These are phyloP conservation scores for Aspergillus ochraceoroseus DNA, from an alignment of 2,329 filamentous ascomycete species.

Conservation along the genomic window DNA sequence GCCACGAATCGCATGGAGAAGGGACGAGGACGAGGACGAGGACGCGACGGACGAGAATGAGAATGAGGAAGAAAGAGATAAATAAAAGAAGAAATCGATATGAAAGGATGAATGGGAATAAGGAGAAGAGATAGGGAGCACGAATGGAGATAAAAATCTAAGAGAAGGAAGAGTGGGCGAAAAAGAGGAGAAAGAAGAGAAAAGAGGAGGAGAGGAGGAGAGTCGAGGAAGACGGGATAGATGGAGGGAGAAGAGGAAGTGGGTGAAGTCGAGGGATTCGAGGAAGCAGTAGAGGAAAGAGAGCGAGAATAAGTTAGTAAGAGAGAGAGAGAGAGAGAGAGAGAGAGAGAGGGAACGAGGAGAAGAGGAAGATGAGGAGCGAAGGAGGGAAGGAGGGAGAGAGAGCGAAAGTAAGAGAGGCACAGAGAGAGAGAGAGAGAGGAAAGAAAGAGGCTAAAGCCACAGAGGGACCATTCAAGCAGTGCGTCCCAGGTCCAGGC, in stretches of 20 bases:
- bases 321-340: not conserved
- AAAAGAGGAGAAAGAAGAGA: constrained; percentile 1
- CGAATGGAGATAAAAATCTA: constrained; percentile 5
- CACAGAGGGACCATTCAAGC: constrained; percentile 14
- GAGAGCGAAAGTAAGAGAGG: constrained; percentile 6
- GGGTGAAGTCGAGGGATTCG: constrained; percentile 2
- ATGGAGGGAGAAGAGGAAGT: constrained; percentile 6
- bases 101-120: constrained; percentile 12
- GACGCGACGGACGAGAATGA: constrained; percentile 10
- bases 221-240: constrained; percentile 5
- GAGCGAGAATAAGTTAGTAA: no score
- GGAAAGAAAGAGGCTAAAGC: constrained; percentile 11
- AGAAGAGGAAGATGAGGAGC: no score
- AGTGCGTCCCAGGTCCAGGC: constrained; percentile 15
- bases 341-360: constrained; percentile 3
- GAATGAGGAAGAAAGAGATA: constrained; percentile 11
- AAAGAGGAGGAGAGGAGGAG: not conserved
- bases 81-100: constrained; percentile 17
- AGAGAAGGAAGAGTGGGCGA: constrained; percentile 5
- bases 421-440: constrained; percentile 9
- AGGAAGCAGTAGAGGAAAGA: not conserved
- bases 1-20: constrained; percentile 26
- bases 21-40: constrained; percentile 5
- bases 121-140: constrained; percentile 12
- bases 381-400: constrained; percentile 5